Base-by-base conservation (phyloP, 805 yeast species). In the Cyberlindnera meyerae region DNA sequence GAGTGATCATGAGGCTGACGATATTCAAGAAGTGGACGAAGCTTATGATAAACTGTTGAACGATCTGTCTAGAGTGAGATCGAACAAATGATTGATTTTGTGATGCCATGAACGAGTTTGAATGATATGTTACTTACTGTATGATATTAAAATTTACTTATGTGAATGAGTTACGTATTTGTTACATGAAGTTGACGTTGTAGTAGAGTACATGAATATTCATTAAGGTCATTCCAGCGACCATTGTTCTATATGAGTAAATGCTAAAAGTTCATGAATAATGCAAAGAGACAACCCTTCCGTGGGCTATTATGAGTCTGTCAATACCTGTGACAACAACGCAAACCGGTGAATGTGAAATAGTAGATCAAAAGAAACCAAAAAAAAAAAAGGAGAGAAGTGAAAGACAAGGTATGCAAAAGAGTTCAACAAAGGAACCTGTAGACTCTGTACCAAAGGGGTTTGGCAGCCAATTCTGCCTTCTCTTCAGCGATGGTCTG, bases 1-100 rank as follows among this genome's bases (percentile, higher is more conserved):
- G 4, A 41, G 45, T 24, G 34, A 28, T 12, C 34, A 34, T 22
- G 42, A 39, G 13, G 31, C 32, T 17, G 47, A 37, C 17, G 43
- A 40, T n/a, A 41, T 44, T 16, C 48, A 39, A 9, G 75, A 70
- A 4, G 84, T 82, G n/a, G 82, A 79, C 54, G 83, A 79, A 51
- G 82, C 77, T 4, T 82, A 82, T 49, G 90, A 82, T 44, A 79
- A 79, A 53, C 60, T 82, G 31, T 63, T 82, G 51, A 79, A 81
- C 48, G 80, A 80, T 49, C 77, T 82, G 21, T 76, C 79, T 18
- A 65, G 77, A 33, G 84, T 76, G 11, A 65, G 86, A 45, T 75
- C 80, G 2, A 77, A 74, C 45, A 66, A 58, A 36, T 49, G 42
- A 40, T 27, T 7, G 22, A 8, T 7, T 8, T 8, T 7, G 9